A percentile compares a stretch with the other conserved stretches of the same genome.
phyloP scores from a whole-genome alignment of 192 early-diverging fungal species.

The Gigaspora rosea region DNA sequence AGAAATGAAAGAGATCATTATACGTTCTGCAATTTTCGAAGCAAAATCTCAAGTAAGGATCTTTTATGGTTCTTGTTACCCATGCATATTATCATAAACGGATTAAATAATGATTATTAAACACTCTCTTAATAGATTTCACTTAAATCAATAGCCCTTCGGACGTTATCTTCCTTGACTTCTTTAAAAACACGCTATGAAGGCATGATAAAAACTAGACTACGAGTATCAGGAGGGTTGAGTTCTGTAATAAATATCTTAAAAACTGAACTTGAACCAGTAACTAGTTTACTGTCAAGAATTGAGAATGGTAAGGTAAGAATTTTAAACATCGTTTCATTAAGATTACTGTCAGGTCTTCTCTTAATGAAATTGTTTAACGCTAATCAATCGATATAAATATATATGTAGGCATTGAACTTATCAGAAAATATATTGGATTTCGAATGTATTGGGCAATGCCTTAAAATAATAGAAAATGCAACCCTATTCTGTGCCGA shows the following conservation, averaged over 20 bases:
- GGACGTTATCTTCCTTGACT: background rate
- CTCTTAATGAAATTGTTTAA: no score
- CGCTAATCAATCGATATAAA: background rate
- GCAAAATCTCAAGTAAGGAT: conserved; percentile 2
- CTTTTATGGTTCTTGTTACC: background rate
- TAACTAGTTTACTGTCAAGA: background rate
- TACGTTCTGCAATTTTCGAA: background rate
- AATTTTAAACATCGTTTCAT: background rate
- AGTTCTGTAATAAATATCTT: background rate
- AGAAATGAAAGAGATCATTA: conserved; percentile 18
- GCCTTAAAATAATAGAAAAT: conserved; percentile 18
- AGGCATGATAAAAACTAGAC: background rate
- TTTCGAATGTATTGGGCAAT: conserved; percentile 19
- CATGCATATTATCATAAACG: background rate
- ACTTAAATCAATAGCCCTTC: conserved; percentile 21
- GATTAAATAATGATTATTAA: background rate
- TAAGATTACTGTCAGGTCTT: no score
- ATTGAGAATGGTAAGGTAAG: conserved; percentile 29
- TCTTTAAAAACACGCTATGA: conserved; percentile 23
- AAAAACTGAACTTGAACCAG: conserved; percentile 16
- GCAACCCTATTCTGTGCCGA: conserved; percentile 12
- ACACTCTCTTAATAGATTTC: conserved; percentile 17
- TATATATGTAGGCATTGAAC: background rate
- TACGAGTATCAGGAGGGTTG: background rate
- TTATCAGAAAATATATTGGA: background rate